Base-by-base conservation (phyloP, 352 stramenopile genomes). In the Pythium brachiatum region DNA sequence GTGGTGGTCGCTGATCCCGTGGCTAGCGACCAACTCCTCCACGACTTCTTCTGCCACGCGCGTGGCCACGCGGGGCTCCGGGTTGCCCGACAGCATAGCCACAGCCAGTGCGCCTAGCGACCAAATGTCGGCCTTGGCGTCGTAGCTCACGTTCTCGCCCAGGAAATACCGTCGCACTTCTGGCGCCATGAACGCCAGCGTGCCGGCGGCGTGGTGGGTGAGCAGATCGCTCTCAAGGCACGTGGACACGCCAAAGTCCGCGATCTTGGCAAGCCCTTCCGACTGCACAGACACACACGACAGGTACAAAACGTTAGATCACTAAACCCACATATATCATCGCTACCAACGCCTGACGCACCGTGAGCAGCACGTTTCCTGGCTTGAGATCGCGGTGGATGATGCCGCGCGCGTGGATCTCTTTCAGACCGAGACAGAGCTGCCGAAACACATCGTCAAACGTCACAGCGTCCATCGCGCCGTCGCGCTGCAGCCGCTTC, bases 231-330 rank as follows among this genome's bases (percentile, higher is more conserved):
- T 92, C 48, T 90, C 80, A 21, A 94, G 68, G 32, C 79, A 85
- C 3, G 81, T 94, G 2, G 85, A 94, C 16, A 94, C 85, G n/a
- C 83, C 85, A 60, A 94, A 94, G 51, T 94, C 85, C 0, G 85
- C 83, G 13, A 92, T 89, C 65, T 94, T 94, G 27, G 71, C 78
- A 12, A 79, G 60, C 7, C 80, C 78, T 9, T 91, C 79, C 20
- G 65, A 84, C 84, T 93, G 54, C 6, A 27, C 2, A 46, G 2
- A n/a, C 44, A 46, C 15, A 27, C 2, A 46, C 5, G 20, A 46
- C 41, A 48, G 12, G 9, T 9, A 62, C 39, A 47, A 53, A 48
- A 20, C 31, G 11, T 46, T 13, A 57, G 52, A 51, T 26, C n/a
- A 50, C 29, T 60, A 4, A 41, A 50, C 5, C 13, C 0, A 7